Percentiles rank a stretch among this genome's conserved stretches.
These are phyloP conservation scores for Spongospora subterranea DNA, from an alignment of 208 protist genomes.

Conservation along the genomic window DNA sequence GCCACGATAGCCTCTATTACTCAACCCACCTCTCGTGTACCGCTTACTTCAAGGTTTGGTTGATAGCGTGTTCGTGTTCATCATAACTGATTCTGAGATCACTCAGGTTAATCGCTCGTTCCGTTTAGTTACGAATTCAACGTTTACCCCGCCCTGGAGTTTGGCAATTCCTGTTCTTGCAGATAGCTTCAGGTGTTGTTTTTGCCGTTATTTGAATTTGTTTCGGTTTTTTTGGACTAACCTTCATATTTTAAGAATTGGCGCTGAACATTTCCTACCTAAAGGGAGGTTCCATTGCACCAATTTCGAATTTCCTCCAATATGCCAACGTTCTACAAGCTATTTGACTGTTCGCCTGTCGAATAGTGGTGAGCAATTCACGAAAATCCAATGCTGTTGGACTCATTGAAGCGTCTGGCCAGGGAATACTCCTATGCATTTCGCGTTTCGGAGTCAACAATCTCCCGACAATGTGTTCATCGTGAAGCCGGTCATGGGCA, in stretches of 20 bases:
- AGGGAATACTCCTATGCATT: conserved; percentile 30
- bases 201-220: too few species aligned
- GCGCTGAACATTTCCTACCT: conserved; percentile 11
- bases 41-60: conserved; percentile 26
- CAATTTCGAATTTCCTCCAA: not conserved
- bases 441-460: not conserved
- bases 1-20: not conserved
- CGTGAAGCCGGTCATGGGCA: not conserved
- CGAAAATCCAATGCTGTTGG: not conserved
- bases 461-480: not conserved
- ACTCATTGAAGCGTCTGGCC: not conserved
- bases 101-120: conserved; percentile 43
- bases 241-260: too few species aligned
- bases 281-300: not conserved
- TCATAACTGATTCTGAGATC: not conserved
- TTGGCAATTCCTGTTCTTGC: conserved; percentile 19
- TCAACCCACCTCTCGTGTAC: not conserved
- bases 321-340: not conserved
- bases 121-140: not conserved
- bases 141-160: conserved; percentile 12
- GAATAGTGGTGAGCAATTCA: not conserved
- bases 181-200: not conserved
- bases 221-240: too few species aligned
- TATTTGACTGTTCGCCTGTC: not conserved
- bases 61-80: not conserved